phyloP scores from a whole-genome alignment of 2,329 filamentous ascomycete genomes.

The Alternaria sp. region DNA sequence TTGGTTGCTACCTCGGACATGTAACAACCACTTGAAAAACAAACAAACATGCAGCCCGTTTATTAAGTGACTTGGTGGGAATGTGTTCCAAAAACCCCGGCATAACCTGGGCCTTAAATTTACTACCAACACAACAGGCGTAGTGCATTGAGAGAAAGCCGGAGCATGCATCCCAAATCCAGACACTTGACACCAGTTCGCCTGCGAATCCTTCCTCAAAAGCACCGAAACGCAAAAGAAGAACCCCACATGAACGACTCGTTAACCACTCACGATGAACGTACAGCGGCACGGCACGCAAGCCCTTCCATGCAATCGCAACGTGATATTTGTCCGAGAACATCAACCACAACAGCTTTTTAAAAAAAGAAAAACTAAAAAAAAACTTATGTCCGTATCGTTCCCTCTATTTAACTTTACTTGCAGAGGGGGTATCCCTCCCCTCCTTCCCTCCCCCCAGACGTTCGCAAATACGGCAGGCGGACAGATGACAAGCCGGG shows the following conservation, averaged over 20 bases:
- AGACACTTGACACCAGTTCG: neutral
- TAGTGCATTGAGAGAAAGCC: neutral
- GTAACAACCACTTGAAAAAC: conserved; percentile 12
- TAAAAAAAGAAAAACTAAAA: neutral
- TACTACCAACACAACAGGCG: neutral
- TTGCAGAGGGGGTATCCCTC: conserved; percentile 3
- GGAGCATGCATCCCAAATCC: conserved; percentile 10
- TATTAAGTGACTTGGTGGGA: neutral
- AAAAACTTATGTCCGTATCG: neutral
- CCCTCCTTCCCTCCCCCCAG: conserved; percentile 5
- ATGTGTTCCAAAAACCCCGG: neutral
- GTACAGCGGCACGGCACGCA: conserved; percentile 8
- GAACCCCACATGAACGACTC: conserved; percentile 1
- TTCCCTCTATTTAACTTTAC: conserved; percentile 1
- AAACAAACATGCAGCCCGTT: neutral
- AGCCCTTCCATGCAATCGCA: conserved; percentile 3
- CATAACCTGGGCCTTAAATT: neutral
- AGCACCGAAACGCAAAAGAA: conserved; percentile 2
- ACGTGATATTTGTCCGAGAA: conserved; percentile 8
- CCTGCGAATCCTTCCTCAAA: conserved; percentile 1
- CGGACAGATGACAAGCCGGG: conserved; percentile 17
- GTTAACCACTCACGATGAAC: neutral
- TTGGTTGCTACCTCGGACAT: neutral
- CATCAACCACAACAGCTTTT: too few species aligned
- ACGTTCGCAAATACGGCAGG: conserved; percentile 6